These are phyloP conservation scores for Mortierella antarctica DNA, from an alignment of 192 early-diverging fungal genomes.

Conservation along the genomic window DNA sequence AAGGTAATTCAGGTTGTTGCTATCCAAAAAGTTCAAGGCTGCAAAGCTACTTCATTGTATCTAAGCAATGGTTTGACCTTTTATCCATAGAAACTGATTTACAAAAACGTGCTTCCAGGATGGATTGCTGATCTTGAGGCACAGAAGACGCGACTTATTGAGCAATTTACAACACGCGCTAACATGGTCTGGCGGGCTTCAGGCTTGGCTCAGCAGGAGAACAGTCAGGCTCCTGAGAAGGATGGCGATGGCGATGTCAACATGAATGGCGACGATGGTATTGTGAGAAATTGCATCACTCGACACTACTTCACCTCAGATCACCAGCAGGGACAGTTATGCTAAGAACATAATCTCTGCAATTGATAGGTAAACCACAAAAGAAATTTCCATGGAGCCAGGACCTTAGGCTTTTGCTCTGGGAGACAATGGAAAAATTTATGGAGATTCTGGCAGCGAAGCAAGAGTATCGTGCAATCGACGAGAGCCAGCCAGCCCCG, in stretches of 20 bases:
- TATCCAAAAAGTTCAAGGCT: not conserved
- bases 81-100: conserved; percentile 33
- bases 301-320: not conserved
- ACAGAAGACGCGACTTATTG: conserved; percentile 7
- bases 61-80: not conserved
- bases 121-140: conserved; percentile 36
- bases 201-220: conserved; percentile 4
- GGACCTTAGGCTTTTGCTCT: conserved; percentile 36
- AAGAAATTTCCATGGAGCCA: conserved; percentile 49
- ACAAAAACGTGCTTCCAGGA: conserved; percentile 27
- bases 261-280: conserved; percentile 40
- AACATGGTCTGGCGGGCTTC: conserved; percentile 20
- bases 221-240: not conserved
- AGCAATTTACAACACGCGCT: conserved; percentile 10
- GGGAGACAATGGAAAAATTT: conserved; percentile 51
- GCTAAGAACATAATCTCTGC: not conserved
- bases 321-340: not conserved
- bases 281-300: not conserved
- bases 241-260: conserved; percentile 35
- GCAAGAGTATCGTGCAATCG: conserved; percentile 19
- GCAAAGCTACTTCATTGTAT: not conserved
- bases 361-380: conserved; percentile 10
- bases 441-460: conserved; percentile 42
- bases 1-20: conserved; percentile 28
- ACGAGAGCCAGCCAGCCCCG: conserved; percentile 22